Percentiles rank a stretch among this genome's conserved stretches.
phyloP scores from a whole-genome alignment of 2,329 filamentous ascomycete species.

The Trichoderma hamatum region DNA sequence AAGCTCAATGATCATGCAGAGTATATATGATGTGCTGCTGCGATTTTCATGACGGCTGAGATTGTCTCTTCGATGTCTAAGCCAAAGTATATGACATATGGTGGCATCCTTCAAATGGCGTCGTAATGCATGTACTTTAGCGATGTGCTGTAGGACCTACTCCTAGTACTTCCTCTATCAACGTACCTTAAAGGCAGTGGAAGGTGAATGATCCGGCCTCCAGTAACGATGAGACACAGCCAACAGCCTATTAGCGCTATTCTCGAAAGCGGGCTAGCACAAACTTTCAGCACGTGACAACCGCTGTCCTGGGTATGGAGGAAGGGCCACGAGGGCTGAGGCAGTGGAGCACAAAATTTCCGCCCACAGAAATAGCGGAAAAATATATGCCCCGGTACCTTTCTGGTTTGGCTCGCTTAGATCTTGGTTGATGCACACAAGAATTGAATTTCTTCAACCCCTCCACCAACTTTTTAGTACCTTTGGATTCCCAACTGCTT shows the following conservation, averaged over 20 bases:
- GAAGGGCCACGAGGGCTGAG: slow-evolving; percentile 14
- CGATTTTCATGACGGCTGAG: not conserved
- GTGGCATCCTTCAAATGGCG: not conserved
- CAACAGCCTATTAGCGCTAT: not conserved
- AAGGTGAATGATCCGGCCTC: not conserved
- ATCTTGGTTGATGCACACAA: slow-evolving; percentile 46
- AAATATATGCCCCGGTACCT: slow-evolving; percentile 28
- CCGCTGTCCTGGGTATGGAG: not conserved
- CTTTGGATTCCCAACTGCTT: slow-evolving; percentile 48
- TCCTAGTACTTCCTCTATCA: too few relatives aligned
- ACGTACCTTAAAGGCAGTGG: too few relatives aligned
- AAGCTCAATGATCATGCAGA: not conserved
- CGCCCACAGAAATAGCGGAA: slow-evolving; percentile 24
- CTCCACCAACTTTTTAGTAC: slow-evolving; percentile 48
- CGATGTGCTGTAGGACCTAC: too few relatives aligned
- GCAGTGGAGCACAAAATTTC: slow-evolving; percentile 8
- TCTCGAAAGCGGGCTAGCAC: not conserved
- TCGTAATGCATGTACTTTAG: not conserved
- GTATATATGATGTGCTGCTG: not conserved
- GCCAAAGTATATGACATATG: not conserved
- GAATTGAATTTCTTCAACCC: slow-evolving; percentile 47
- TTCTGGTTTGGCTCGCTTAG: slow-evolving; percentile 42
- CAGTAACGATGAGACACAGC: not conserved
- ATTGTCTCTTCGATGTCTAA: not conserved
- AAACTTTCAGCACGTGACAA: not conserved